Percentiles rank a stretch among this genome's conserved stretches.
phyloP scores from a whole-genome alignment of 2,329 filamentous ascomycete genomes.

The Aspergillus novofumigatus region DNA sequence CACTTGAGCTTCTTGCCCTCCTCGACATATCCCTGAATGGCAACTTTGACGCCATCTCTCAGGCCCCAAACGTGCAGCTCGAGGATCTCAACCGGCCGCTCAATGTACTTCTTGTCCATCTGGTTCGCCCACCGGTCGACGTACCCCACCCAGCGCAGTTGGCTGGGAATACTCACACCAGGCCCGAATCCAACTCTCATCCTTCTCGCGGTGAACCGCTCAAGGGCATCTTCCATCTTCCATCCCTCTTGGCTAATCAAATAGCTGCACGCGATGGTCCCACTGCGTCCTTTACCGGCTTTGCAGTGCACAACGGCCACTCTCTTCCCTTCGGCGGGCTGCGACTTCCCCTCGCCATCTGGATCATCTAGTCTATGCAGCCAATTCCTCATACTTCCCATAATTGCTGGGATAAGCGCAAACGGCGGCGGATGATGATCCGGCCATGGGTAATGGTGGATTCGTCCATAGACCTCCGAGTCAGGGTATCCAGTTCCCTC shows the following conservation, averaged over 20 bases:
- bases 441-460: conserved; percentile 92
- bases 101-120: conserved; percentile 70
- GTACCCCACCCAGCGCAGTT: conserved; percentile 81
- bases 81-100: conserved; percentile 75
- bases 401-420: conserved; percentile 76
- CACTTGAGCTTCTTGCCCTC: conserved; percentile 81
- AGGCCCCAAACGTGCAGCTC: conserved; percentile 91
- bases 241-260: conserved; percentile 81
- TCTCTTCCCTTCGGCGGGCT: conserved; percentile 44
- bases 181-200: conserved; percentile 88
- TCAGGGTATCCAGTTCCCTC: conserved; percentile 97
- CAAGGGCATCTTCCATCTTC: conserved; percentile 59
- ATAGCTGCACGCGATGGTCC: conserved; percentile 82
- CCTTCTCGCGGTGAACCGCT: conserved; percentile 70
- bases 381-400: conserved; percentile 93
- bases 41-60: conserved; percentile 79
- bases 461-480: conserved; percentile 75
- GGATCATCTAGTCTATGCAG: conserved; percentile 45
- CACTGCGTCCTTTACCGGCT: conserved; percentile 89
- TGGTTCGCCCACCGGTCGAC: conserved; percentile 79
- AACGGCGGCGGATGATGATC: conserved; percentile 98
- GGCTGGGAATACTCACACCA: conserved; percentile 89
- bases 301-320: conserved; percentile 96
- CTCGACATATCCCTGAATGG: conserved; percentile 80
- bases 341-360: conserved; percentile 20